Evolutionary conservation across 352 stramenopile species (phyloP), one percentile per base, ranked within the genome.

Genomic region (Phytophthora megakarya): DNA sequence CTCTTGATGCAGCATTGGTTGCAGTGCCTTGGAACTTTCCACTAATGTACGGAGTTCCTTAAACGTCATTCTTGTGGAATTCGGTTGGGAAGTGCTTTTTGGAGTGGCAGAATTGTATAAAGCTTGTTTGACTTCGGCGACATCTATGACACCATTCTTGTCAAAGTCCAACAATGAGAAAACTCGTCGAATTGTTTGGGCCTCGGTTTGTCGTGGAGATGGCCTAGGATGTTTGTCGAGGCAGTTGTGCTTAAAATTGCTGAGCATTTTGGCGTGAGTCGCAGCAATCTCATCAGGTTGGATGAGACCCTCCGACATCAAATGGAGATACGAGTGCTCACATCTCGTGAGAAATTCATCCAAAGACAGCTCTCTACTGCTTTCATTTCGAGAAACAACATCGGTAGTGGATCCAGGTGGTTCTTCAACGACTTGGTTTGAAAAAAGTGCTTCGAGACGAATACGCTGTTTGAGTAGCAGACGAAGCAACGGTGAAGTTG

Each of bases 151-250:
- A 4, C 81, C 84, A 30, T 88, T 89, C 3, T 59, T 48, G 42
- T 93, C 84, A 23, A 55, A 65, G 57, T 93, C 84, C 4, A 88
- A 72, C 15, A 90, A 37, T 3, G 54, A 52, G 50, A 93, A 93
- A 1, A 91, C 73, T 1, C 65, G 56, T 15, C 79, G 73, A 44
- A 88, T 81, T n/a, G 63, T 80, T 25, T 63, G 58, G 21, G 79
- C 63, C 40, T 92, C 84, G 39, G 73, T 68, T 12, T 67, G 67
- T 50, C 67, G 43, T 13, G 71, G 48, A 22, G 64, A 58, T 32
- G 53, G 53, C 7, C 54, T 18, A 1, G 22, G 37, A 6, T 61
- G 32, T 6, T 40, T 23, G 22, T 61, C 23, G 11, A 44, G 37
- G 13, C 38, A 33, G 18, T 18, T 57, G n/a, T n/a, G 38, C 15